Evolutionary conservation across 305 asterid species (phyloP).

Genomic region (Rubia peregrina): DNA sequence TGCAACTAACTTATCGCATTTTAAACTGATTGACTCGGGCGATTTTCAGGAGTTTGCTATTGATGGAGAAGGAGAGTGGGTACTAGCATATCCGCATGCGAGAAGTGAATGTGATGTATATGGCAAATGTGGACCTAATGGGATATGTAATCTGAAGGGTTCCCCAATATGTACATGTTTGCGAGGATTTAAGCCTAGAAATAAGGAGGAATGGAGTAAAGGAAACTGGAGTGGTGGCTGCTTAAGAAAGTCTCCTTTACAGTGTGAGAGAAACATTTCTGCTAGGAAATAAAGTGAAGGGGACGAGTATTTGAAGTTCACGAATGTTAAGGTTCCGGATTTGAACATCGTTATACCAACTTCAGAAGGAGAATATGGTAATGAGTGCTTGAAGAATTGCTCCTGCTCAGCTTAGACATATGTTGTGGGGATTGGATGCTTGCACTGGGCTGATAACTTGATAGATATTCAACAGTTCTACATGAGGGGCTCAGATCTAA

Average conservation of each 20-base stretch:
- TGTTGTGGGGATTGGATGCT: slow-evolving; percentile 18
- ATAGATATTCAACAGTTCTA: neutral
- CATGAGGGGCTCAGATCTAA: neutral
- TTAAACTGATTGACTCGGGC: neutral
- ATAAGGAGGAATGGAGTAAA: neutral
- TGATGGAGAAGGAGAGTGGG: neutral
- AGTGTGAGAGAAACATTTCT: slow-evolving; percentile 23
- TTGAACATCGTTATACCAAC: slow-evolving; percentile 15
- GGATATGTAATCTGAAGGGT: neutral
- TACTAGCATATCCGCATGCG: neutral
- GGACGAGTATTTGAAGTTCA: slow-evolving; percentile 41
- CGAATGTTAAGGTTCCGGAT: slow-evolving; percentile 36
- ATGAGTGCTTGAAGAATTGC: slow-evolving; percentile 21
- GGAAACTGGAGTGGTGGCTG: neutral
- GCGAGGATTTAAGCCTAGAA: neutral
- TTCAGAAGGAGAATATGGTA: slow-evolving; percentile 27
- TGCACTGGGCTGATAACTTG: slow-evolving; percentile 14
- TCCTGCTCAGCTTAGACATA: slow-evolving; percentile 22
- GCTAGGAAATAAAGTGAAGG: neutral
- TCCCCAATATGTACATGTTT: neutral
- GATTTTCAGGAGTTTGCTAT: neutral
- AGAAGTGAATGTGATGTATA: neutral
- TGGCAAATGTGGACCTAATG: neutral
- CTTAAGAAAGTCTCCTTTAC: neutral
- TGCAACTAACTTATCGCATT: neutral